These are phyloP conservation scores for Petasospora fabianii DNA, from an alignment of 1,139 yeast genomes.

Conservation along the genomic window DNA sequence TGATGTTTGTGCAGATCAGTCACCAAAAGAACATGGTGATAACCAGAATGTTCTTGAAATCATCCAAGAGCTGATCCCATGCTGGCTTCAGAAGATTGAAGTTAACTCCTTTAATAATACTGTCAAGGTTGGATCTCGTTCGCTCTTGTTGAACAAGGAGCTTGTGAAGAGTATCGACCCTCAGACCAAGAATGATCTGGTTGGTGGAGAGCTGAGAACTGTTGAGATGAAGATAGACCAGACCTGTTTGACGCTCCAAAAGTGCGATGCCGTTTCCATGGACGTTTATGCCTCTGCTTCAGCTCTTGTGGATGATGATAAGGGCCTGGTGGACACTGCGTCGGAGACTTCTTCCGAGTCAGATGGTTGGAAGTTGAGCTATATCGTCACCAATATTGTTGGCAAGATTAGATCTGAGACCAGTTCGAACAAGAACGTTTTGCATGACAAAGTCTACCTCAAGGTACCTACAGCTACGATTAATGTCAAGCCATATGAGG, in stretches of 20 bases:
- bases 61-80: slow-evolving; percentile 20
- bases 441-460: slow-evolving; percentile 31
- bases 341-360: slow-evolving; percentile 12
- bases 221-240: slow-evolving; percentile 28
- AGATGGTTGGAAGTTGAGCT: slow-evolving; percentile 16
- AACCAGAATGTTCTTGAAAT: slow-evolving; percentile 11
- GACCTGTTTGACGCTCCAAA: slow-evolving; percentile 12
- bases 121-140: slow-evolving; percentile 53
- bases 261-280: background rate
- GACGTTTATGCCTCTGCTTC: slow-evolving; percentile 7
- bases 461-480: slow-evolving; percentile 27
- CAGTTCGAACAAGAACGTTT: slow-evolving; percentile 25
- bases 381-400: slow-evolving; percentile 16
- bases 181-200: slow-evolving; percentile 39
- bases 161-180: slow-evolving; percentile 33
- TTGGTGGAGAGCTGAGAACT: slow-evolving; percentile 41
- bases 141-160: slow-evolving; percentile 51
- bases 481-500: slow-evolving; percentile 29
- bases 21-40: background rate
- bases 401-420: slow-evolving; percentile 32
- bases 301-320: slow-evolving; percentile 29
- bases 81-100: slow-evolving; percentile 18
- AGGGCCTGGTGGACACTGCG: slow-evolving; percentile 31
- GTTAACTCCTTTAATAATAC: slow-evolving; percentile 26
- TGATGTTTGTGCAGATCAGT: background rate